Percentiles rank a stretch among this genome's conserved stretches.
Evolutionary conservation across 2,329 filamentous ascomycete species (phyloP).

Genomic region (Scytalidium lignicola): DNA sequence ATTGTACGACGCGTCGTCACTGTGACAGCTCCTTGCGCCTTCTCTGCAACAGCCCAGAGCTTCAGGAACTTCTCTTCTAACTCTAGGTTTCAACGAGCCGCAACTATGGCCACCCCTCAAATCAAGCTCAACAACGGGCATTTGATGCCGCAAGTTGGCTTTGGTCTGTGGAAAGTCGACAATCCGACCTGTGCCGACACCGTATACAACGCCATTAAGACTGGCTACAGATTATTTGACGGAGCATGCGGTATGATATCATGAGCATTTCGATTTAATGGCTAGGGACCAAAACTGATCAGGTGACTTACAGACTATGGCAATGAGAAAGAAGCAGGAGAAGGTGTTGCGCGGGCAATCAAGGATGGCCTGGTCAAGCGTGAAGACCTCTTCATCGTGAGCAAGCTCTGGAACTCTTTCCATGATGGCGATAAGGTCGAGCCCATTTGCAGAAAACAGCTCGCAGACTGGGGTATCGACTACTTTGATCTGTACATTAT

Average conservation of each 20-base stretch:
- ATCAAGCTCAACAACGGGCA: conserved; percentile 42
- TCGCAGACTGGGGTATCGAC: conserved; percentile 54
- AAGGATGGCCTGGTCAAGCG: conserved; percentile 55
- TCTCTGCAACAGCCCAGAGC: background rate
- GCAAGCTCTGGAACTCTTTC: conserved; percentile 71
- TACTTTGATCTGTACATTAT: conserved; percentile 50
- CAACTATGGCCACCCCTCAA: conserved; percentile 13
- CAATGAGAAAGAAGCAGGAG: conserved; percentile 62
- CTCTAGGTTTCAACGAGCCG: background rate
- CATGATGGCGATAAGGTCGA: conserved; percentile 75
- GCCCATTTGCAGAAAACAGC: conserved; percentile 70
- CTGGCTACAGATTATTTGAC: conserved; percentile 48
- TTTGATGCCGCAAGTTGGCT: conserved; percentile 52
- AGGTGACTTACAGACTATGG: conserved; percentile 44
- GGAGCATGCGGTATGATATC: conserved; percentile 38
- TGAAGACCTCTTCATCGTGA: conserved; percentile 58
- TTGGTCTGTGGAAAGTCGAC: conserved; percentile 64
- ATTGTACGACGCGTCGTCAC: background rate
- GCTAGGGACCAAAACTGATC: conserved; percentile 14
- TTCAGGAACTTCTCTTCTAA: background rate
- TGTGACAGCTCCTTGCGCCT: background rate
- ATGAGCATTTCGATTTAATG: conserved; percentile 26
- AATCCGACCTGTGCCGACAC: conserved; percentile 54
- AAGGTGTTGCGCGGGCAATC: conserved; percentile 54
- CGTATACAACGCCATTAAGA: conserved; percentile 59